A percentile compares a stretch with the other conserved stretches of the same genome.
Evolutionary conservation across 345 rosid species (phyloP).

Genomic region (Euphorbia tirucalli): DNA sequence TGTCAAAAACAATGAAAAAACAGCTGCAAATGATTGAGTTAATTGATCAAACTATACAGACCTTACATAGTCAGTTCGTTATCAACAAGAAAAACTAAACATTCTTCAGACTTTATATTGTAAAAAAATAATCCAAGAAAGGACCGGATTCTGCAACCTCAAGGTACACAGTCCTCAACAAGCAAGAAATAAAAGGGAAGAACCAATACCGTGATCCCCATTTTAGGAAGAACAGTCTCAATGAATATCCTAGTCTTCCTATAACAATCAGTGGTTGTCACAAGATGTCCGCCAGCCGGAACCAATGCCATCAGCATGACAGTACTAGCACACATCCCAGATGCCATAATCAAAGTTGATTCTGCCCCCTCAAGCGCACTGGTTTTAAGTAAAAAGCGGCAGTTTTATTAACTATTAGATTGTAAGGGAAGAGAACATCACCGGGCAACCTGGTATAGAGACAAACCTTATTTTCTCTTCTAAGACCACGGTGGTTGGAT

Average conservation of each 20-base stretch:
- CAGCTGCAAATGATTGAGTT: neutral
- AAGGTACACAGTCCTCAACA: conserved; percentile 7
- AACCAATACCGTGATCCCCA: conserved; percentile 75
- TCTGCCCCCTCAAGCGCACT: conserved; percentile 98
- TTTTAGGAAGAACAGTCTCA: conserved; percentile 82
- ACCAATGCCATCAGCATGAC: conserved; percentile 90
- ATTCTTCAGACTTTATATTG: neutral
- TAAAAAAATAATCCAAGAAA: neutral
- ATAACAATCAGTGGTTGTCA: conserved; percentile 94
- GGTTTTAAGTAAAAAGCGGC: neutral
- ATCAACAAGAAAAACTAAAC: neutral
- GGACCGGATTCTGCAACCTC: neutral
- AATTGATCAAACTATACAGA: neutral
- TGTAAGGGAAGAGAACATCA: conserved; percentile 1
- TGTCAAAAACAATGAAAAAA: neutral
- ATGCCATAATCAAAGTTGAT: conserved; percentile 89
- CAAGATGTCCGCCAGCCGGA: conserved; percentile 95
- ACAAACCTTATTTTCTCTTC: conserved; percentile 89
- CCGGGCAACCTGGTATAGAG: neutral
- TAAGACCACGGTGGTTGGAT: conserved; percentile 79
- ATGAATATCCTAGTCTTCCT: conserved; percentile 94
- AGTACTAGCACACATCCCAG: conserved; percentile 98
- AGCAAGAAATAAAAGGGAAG: neutral
- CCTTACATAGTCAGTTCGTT: neutral
- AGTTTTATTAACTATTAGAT: conserved; percentile 6